Evolutionary conservation across 202 grass and related monocot genomes (phyloP), one percentile per base, ranked within the genome.

Genomic region (Cymbopogon flexuosus): DNA sequence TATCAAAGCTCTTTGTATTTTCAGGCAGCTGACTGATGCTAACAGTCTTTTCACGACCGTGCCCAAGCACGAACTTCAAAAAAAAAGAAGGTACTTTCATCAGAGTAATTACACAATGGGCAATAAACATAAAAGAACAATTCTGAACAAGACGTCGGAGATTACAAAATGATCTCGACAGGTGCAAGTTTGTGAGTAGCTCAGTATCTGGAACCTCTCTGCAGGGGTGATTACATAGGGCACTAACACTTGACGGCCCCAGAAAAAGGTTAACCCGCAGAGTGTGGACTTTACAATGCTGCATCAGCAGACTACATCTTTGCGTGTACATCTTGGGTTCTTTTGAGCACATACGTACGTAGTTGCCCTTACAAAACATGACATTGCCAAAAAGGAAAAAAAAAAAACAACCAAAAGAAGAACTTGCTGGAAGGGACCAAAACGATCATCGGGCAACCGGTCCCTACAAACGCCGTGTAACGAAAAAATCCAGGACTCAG

Each of bases 401-500:
- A 8, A 7, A 56, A 56, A 42, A 22, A 30, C 1, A 73, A 57
- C 7, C 31, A 36, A 57, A 41, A 73, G 23, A 70, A 6, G n/a
- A 65, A 70, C 49, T 70, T 70, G 78, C 78, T 83, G 81, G 81
- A 76, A 83, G 81, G 81, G 81, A 68, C 65, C 49, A 59, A 57
- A 59, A 42, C 52, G 34, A 35, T 70, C 34, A 80, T 59, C 52
- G 7, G 35, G 65, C 21, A 40, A 70, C 65, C 14, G 23, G 72
- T 76, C 81, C 81, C 71, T 83, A 62, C 2, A 65, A 76, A 76
- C 71, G 81, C 58, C 2, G 36, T 68, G 72, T 63, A 83, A 83
- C 81, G 81, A 83, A 83, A 83, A 83, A 83, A 83, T 76, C 81
- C 81, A 76, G 47, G 71, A 54, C 71, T 76, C 71, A 66, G n/a